Percentiles rank a stretch among this genome's conserved stretches.
These are phyloP conservation scores for Penicillium sp. DNA, from an alignment of 2,329 filamentous ascomycete species.

Conservation along the genomic window DNA sequence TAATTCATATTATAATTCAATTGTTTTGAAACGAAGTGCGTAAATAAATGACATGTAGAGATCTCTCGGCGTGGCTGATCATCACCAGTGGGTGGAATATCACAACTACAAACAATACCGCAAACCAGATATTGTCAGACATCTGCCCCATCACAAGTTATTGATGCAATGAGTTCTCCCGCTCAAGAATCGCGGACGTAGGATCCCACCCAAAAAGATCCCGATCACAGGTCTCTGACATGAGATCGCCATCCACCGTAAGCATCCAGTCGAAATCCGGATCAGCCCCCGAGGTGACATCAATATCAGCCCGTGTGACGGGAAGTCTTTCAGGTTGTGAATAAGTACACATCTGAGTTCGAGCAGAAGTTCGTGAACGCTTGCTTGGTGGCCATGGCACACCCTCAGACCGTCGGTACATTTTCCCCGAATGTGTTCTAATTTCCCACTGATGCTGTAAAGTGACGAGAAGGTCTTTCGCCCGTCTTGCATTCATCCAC, in stretches of 20 bases:
- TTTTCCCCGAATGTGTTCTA: slow-evolving; percentile 2
- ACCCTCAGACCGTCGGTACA: not conserved
- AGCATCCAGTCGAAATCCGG: not conserved
- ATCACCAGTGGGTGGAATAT: too few relatives aligned
- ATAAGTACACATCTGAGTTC: too few relatives aligned
- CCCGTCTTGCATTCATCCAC: slow-evolving; percentile 19
- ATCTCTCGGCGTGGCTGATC: too few relatives aligned
- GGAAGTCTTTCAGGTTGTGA: not conserved
- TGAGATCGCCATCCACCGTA: not conserved
- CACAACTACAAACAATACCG: too few relatives aligned
- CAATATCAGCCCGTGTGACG: not conserved
- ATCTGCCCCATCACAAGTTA: too few relatives aligned
- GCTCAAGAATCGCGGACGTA: not conserved
- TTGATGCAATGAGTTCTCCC: not conserved
- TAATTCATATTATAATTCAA: too few relatives aligned
- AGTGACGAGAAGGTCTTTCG: slow-evolving; percentile 15
- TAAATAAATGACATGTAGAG: too few relatives aligned
- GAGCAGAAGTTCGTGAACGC: not conserved
- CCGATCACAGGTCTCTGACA: slow-evolving; percentile 1
- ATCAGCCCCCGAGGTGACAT: not conserved
- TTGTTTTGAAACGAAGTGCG: too few relatives aligned
- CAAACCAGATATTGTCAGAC: too few relatives aligned
- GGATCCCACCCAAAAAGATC: slow-evolving; percentile 2
- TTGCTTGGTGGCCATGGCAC: not conserved
- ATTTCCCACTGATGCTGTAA: slow-evolving; percentile 19